These are phyloP conservation scores for Suillus americanus DNA, from an alignment of 768 basidiomycete genomes.

Conservation along the genomic window DNA sequence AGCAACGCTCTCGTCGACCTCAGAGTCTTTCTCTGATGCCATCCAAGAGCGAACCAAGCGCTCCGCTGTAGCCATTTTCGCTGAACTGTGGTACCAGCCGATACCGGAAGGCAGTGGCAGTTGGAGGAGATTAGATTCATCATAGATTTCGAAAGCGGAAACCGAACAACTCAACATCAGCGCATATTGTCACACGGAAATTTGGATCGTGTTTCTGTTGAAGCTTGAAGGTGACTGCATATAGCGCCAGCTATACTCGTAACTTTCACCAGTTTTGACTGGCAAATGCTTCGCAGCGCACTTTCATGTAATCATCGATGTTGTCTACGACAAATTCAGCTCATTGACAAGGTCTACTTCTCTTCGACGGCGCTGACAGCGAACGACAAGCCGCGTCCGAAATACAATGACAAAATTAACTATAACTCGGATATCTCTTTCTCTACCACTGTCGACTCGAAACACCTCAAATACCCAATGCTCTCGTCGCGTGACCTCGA, in stretches of 20 bases:
- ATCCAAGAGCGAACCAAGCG: conserved; percentile 74
- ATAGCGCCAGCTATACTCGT: background rate
- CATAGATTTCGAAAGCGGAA: conserved; percentile 1
- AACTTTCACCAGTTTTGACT: background rate
- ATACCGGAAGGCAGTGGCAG: background rate
- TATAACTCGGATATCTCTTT: conserved; percentile 68
- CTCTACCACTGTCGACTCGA: conserved; percentile 42
- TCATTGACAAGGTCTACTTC: conserved; percentile 28
- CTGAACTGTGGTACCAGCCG: background rate
- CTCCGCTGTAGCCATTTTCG: conserved; percentile 42
- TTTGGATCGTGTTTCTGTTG: background rate
- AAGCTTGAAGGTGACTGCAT: background rate
- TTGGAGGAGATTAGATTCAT: conserved; percentile 2
- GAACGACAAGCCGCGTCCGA: conserved; percentile 14
- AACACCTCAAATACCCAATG: conserved; percentile 48
- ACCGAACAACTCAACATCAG: conserved; percentile 7
- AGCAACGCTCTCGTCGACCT: conserved; percentile 56
- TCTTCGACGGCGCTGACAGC: conserved; percentile 19
- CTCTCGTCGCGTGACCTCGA: conserved; percentile 72
- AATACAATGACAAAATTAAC: conserved; percentile 64
- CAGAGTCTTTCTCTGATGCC: conserved; percentile 57
- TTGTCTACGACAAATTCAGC: conserved; percentile 19
- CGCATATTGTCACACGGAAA: conserved; percentile 2
- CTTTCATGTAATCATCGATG: conserved; percentile 19
- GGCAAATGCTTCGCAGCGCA: conserved; percentile 21